Conservation (phyloP, 139 green algal species). For the Micractinium sp. region DNA sequence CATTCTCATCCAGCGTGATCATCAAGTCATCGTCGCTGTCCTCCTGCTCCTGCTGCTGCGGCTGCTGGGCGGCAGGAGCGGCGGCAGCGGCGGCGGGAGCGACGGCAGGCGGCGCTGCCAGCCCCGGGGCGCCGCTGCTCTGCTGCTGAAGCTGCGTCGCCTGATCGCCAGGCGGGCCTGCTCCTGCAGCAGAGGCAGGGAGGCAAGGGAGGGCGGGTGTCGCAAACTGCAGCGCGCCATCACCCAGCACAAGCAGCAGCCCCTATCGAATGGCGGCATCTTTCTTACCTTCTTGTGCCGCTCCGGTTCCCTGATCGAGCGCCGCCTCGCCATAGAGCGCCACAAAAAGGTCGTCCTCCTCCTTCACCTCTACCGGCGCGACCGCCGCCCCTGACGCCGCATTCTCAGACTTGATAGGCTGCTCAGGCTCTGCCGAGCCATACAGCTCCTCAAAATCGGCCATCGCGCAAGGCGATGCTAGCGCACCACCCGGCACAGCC, state of each 20-base stretch:
- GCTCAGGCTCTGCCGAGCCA: not conserved
- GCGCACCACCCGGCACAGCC: no score
- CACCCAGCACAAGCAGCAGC: not conserved
- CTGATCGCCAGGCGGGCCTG: not conserved
- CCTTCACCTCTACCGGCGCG: not conserved
- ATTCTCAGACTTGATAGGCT: not conserved
- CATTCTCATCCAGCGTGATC: slow-evolving; percentile 55
- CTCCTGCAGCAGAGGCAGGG: not conserved
- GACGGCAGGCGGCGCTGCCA: not conserved
- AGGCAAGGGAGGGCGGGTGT: not conserved
- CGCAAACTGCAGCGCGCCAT: not conserved
- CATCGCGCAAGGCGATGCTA: not conserved
- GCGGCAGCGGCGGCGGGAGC: not conserved
- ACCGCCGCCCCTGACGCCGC: not conserved
- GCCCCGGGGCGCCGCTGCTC: not conserved
- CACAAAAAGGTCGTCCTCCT: slow-evolving; percentile 42
- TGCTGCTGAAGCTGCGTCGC: not conserved
- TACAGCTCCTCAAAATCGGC: slow-evolving; percentile 16
- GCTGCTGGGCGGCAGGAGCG: not conserved
- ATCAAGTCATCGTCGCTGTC: slow-evolving; percentile 48
- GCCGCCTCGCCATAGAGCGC: slow-evolving; percentile 42
- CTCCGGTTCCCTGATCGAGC: not conserved
- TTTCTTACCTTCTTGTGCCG: not conserved
- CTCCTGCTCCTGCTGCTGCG: slow-evolving; percentile 14
- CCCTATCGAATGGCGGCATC: not conserved